Evolutionary conservation across 371 early-diverging fungal species (phyloP), one percentile per base, ranked within the genome.

Genomic region (Rhizopus arrhizus): DNA sequence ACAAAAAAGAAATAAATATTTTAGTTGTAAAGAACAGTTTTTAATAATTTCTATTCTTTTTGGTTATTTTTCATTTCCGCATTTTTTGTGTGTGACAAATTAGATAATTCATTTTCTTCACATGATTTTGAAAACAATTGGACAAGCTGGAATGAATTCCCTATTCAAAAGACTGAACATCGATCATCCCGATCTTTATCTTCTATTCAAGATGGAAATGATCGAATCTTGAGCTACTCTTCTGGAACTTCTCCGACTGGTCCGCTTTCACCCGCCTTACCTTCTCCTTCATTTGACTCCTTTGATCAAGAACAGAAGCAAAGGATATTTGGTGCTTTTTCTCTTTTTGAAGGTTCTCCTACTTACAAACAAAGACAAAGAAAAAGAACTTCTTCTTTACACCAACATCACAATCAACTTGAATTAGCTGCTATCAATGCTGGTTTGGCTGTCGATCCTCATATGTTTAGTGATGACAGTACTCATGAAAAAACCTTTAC

Each of bases 291-390:
- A 34, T 43, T n/a, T 34, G 38, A 45, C 9, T 28, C 56, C 38
- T 11, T 31, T 56, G 56, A 56, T 56, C 33, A 53, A 11, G 54
- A 53, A 32, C 53, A 53, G 53, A 63, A 47, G 34, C 59, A 71
- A 61, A 57, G 58, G 13, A 68, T 83, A 34, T 80, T 81, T 68
- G 84, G 84, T 32, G 74, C 78, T 15, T 85, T 87, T 54, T 77
- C 83, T 9, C 77, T 88, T 10, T 84, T 86, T 62, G 88, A 86
- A 46, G 85, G 85, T 6, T 81, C 85, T 0, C 84, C 84, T 45
- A 83, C 81, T 2, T 86, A 86, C 73, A 88, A 88, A 63, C 85
- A 86, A 64, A 74, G 88, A 15, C 74, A 84, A 36, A 69, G 92
- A 73, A 75, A 84, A 38, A 72, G 80, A 38, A 77, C 80, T 1